Percentiles rank a stretch among this genome's conserved stretches.
These are phyloP conservation scores for Annona squamosa DNA, from an alignment of 164 flowering plant species.

Conservation along the genomic window DNA sequence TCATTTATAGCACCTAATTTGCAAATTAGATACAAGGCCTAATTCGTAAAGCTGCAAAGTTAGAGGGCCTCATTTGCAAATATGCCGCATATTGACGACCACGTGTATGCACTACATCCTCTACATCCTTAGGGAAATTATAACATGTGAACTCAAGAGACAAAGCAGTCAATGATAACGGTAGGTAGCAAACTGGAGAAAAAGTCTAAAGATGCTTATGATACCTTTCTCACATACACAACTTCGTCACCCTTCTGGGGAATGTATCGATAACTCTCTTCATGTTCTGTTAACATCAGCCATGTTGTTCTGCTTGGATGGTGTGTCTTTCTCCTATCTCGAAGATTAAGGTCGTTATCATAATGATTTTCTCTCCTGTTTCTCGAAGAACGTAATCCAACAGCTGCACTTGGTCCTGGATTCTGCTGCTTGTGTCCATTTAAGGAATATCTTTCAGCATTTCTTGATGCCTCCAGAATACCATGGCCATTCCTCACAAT, in stretches of 20 bases:
- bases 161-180: not conserved
- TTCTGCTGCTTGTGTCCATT: conserved; percentile 36
- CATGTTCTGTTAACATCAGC: conserved; percentile 69
- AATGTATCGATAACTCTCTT: conserved; percentile 74
- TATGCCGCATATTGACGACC: not conserved
- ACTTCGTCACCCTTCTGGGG: conserved; percentile 91
- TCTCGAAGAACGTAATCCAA: conserved; percentile 59
- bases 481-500: conserved; percentile 21
- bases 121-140: not conserved
- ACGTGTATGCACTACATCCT: not conserved
- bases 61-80: not conserved
- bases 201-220: not conserved
- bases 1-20: no score
- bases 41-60: not conserved
- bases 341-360: conserved; percentile 34
- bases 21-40: no score
- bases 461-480: conserved; percentile 21
- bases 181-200: not conserved
- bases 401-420: conserved; percentile 36
- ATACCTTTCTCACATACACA: conserved; percentile 81
- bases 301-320: conserved; percentile 56
- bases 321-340: conserved; percentile 36
- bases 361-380: conserved; percentile 39
- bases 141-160: not conserved
- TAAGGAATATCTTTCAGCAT: conserved; percentile 18